Conservation (phyloP, 2,329 filamentous ascomycete genomes). For the Colletotrichum musicola region DNA sequence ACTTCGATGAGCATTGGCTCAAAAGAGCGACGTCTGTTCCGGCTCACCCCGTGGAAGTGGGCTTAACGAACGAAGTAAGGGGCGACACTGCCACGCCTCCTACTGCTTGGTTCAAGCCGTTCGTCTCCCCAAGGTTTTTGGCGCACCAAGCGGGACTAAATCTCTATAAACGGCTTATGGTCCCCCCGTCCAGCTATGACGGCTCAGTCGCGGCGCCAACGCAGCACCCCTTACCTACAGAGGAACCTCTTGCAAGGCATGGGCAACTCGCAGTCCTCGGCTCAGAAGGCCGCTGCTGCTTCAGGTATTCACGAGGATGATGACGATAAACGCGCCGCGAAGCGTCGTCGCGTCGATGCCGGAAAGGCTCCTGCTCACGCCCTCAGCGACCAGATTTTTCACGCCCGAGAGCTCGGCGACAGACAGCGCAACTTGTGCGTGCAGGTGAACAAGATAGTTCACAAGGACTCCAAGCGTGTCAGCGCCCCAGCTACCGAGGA, state of each 20-base stretch:
- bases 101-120: slow-evolving; percentile 17
- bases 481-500: slow-evolving; percentile 44
- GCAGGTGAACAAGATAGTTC: slow-evolving; percentile 65
- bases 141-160: slow-evolving; percentile 25
- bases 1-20: slow-evolving; percentile 24
- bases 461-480: slow-evolving; percentile 53
- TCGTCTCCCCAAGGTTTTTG: slow-evolving; percentile 17
- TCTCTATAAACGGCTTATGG: slow-evolving; percentile 31
- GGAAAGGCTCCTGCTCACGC: slow-evolving; percentile 47
- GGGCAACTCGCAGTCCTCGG: slow-evolving; percentile 58
- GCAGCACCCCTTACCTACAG: slow-evolving; percentile 66
- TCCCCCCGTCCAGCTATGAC: slow-evolving; percentile 61
- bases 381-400: slow-evolving; percentile 50
- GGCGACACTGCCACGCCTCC: slow-evolving; percentile 3
- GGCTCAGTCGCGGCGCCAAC: slow-evolving; percentile 59
- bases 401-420: slow-evolving; percentile 48
- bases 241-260: slow-evolving; percentile 62
- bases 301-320: slow-evolving; percentile 52
- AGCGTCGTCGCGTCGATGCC: slow-evolving; percentile 63
- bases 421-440: slow-evolving; percentile 61
- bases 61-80: slow-evolving; percentile 32
- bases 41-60: slow-evolving; percentile 31
- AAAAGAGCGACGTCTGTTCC: slow-evolving; percentile 12
- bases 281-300: slow-evolving; percentile 50
- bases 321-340: slow-evolving; percentile 55